Evolutionary conservation across 1,284 basidiomycete species (phyloP).

Genomic region (Trametes sp.): DNA sequence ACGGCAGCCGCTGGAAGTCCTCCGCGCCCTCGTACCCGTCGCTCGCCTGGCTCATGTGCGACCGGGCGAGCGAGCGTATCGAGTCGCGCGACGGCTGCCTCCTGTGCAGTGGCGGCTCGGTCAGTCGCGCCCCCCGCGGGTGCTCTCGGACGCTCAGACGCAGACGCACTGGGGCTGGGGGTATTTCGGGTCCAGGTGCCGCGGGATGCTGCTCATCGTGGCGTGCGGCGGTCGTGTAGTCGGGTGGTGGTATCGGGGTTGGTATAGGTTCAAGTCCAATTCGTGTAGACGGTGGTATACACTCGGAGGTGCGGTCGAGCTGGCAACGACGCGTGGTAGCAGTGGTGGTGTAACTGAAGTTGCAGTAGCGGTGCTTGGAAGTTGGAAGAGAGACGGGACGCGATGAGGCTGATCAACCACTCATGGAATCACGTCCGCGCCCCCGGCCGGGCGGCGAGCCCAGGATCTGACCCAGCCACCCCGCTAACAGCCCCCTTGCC

Average conservation of each 20-base stretch:
- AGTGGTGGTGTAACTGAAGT: not conserved
- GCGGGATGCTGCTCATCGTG: conserved; percentile 20
- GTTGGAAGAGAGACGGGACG: conserved; percentile 2
- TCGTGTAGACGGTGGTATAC: not conserved
- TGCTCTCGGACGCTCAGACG: too few relatives aligned
- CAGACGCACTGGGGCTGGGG: conserved; percentile 18
- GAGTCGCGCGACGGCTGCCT: conserved; percentile 28
- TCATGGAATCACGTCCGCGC: conserved; percentile 19
- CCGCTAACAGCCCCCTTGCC: too few relatives aligned
- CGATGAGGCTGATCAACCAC: conserved; percentile 10
- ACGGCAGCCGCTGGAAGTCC: conserved; percentile 28
- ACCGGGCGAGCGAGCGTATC: conserved; percentile 20
- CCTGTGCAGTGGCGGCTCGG: conserved; percentile 3
- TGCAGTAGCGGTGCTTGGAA: not conserved
- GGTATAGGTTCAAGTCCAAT: not conserved
- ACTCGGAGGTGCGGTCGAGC: not conserved
- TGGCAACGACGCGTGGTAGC: not conserved
- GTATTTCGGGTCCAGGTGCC: conserved; percentile 16
- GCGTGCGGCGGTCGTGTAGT: not conserved
- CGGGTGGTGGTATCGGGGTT: too few relatives aligned
- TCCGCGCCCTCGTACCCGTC: conserved; percentile 12
- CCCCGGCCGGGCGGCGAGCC: conserved; percentile 1
- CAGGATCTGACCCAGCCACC: too few relatives aligned
- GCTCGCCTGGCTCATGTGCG: conserved; percentile 19
- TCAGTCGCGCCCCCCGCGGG: not conserved